phyloP scores from a whole-genome alignment of 2,329 filamentous ascomycete genomes.

The Trichoderma aggressivum region DNA sequence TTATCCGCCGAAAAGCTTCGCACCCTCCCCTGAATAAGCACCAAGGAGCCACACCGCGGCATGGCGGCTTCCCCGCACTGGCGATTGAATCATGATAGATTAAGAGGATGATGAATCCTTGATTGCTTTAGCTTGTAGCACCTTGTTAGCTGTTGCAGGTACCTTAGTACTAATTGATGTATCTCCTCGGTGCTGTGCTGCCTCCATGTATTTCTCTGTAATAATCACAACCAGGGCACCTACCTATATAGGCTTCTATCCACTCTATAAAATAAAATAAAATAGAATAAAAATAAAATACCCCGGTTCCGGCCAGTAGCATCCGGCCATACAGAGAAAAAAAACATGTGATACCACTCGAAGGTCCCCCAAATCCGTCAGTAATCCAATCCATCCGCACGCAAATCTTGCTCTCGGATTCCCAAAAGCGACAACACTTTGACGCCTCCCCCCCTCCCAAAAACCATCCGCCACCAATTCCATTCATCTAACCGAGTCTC shows the following conservation, averaged over 20 bases:
- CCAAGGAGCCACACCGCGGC: not conserved
- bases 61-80: slow-evolving; percentile 12
- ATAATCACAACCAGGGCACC: not conserved
- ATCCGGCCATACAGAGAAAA: not conserved
- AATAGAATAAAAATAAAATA: not conserved
- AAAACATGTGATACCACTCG: not conserved
- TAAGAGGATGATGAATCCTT: not conserved
- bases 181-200: not conserved
- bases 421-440: not conserved
- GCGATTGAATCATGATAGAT: slow-evolving; percentile 1
- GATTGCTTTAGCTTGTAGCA: too few relatives aligned
- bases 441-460: not conserved
- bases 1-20: slow-evolving; percentile 6
- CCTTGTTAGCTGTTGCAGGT: not conserved
- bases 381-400: not conserved
- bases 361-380: not conserved
- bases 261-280: not conserved
- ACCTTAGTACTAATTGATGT: not conserved
- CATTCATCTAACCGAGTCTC: slow-evolving; percentile 5
- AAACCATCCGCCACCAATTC: not conserved
- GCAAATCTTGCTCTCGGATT: not conserved
- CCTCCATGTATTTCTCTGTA: not conserved
- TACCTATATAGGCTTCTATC: not conserved
- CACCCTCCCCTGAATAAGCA: not conserved
- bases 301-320: not conserved